Evolutionary conservation across 148 eudicot species (phyloP), one percentile per base, ranked within the genome.

Genomic region (Rhododendron ferrugineum): DNA sequence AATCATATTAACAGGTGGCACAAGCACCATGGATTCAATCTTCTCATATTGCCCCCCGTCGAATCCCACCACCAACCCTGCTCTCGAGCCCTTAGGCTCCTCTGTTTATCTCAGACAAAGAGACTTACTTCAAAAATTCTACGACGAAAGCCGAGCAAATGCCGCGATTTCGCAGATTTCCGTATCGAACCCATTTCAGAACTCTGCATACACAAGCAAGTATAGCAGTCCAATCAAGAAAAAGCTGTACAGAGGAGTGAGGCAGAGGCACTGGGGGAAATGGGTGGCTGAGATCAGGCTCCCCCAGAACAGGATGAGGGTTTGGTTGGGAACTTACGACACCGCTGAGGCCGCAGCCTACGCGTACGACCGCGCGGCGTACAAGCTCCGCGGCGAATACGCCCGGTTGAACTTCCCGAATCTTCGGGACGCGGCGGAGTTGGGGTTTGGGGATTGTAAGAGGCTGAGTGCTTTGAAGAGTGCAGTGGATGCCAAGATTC

Each of bases 201-300:
- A 44, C 56, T 87, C 88, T 62, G 10, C 4, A 6, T 62, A 14
- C 62, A 1, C 80, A n/a, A 68, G 56, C 82, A 49, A 73, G 26
- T 80, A 44, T 34, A 23, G 34, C 34, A 82, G 47, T 85, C 86
- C 88, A 18, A 34, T 15, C 42, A 96, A 93, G 92, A 92, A 92
- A 85, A 96, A 95, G 91, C 91, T 94, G 14, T 96, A 95, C 91
- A 93, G 99, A 68, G 99, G 99, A 75, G 99, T 96, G 81, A 90
- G 99, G 46, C 99, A 96, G 89, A 92, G 99, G 87, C 95, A 96
- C 44, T 96, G 99, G 99, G 99, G 99, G 8, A 96, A 96, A 85
- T 96, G 99, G 99, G 98, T 96, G 5, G 99, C 99, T 28, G 99
- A 96, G 81, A 96, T 96, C 37, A 91, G 99, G 74, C 93, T 96